These are phyloP conservation scores for Wickerhamomyces chaumierensis DNA, from an alignment of 805 yeast species.

Conservation along the genomic window DNA sequence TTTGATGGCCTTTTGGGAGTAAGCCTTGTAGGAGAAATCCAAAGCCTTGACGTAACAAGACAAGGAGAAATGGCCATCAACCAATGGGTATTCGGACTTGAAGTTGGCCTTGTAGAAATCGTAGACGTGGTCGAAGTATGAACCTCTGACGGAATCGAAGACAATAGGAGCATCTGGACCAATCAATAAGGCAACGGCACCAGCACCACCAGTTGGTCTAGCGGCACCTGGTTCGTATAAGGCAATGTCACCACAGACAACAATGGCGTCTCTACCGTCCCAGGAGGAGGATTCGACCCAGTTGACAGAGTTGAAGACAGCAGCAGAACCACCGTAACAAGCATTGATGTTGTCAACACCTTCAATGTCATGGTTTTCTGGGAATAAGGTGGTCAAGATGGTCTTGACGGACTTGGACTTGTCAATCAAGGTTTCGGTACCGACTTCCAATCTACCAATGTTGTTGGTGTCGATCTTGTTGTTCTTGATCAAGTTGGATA, in stretches of 20 bases:
- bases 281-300: conserved; percentile 94
- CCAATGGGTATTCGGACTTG: conserved; percentile 91
- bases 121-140: conserved; percentile 93
- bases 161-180: conserved; percentile 98
- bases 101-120: conserved; percentile 98
- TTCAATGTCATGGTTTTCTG: conserved; percentile 82
- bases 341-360: conserved; percentile 96
- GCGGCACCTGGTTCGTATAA: conserved; percentile 95
- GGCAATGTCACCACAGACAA: conserved; percentile 96
- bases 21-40: conserved; percentile 74
- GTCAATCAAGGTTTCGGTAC: conserved; percentile 94
- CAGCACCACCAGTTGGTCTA: conserved; percentile 99
- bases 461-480: conserved; percentile 70
- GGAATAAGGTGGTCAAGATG: conserved; percentile 87
- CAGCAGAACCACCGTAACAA: conserved; percentile 97
- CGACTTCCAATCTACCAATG: conserved; percentile 94
- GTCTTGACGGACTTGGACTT: conserved; percentile 95
- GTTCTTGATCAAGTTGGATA: conserved; percentile 65
- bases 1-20: conserved; percentile 63
- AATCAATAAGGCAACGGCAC: conserved; percentile 85
- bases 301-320: conserved; percentile 84
- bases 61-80: conserved; percentile 93
- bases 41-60: conserved; percentile 90
- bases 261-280: conserved; percentile 98
- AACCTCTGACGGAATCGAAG: conserved; percentile 80